Percentiles rank a stretch among this genome's conserved stretches.
Conservation (phyloP, 2,329 filamentous ascomycete species). For the Niveomyces coronatus region DNA sequence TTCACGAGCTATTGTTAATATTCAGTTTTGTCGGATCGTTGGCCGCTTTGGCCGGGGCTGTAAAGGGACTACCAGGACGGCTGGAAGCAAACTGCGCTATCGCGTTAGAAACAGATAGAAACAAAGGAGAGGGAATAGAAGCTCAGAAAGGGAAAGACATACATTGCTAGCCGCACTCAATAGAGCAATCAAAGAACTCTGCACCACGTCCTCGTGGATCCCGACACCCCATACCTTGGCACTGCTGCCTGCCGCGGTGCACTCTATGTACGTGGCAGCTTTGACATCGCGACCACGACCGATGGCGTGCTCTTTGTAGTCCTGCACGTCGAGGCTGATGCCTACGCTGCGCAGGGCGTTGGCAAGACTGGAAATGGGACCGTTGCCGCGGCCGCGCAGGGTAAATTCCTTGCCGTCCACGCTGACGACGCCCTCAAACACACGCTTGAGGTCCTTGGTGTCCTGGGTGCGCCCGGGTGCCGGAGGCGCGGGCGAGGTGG, state of each 20-base stretch:
- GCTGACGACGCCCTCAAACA: conserved; percentile 76
- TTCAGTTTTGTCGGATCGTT: conserved; percentile 29
- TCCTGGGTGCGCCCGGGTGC: conserved; percentile 61
- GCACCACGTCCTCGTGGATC: conserved; percentile 85
- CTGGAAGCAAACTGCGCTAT: conserved; percentile 74
- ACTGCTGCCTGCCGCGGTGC: conserved; percentile 55
- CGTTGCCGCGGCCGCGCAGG: conserved; percentile 74
- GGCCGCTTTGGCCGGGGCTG: conserved; percentile 41
- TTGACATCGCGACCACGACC: conserved; percentile 72
- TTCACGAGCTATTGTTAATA: not conserved
- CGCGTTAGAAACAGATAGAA: conserved; percentile 11
- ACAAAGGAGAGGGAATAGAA: not conserved
- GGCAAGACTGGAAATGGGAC: conserved; percentile 80
- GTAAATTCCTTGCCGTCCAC: conserved; percentile 73
- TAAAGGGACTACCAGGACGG: conserved; percentile 53
- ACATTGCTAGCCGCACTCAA: conserved; percentile 79
- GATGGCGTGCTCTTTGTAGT: conserved; percentile 96
- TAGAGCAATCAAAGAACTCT: conserved; percentile 78
- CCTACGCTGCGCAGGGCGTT: conserved; percentile 69
- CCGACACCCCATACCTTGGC: conserved; percentile 83
- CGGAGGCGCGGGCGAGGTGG: conserved; percentile 59
- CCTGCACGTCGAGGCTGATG: conserved; percentile 79
- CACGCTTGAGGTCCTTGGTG: conserved; percentile 66
- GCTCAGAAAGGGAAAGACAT: too few relatives aligned
- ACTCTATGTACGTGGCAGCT: conserved; percentile 93